phyloP scores from a whole-genome alignment of 2,329 filamentous ascomycete genomes.

The Xylaria sp. region DNA sequence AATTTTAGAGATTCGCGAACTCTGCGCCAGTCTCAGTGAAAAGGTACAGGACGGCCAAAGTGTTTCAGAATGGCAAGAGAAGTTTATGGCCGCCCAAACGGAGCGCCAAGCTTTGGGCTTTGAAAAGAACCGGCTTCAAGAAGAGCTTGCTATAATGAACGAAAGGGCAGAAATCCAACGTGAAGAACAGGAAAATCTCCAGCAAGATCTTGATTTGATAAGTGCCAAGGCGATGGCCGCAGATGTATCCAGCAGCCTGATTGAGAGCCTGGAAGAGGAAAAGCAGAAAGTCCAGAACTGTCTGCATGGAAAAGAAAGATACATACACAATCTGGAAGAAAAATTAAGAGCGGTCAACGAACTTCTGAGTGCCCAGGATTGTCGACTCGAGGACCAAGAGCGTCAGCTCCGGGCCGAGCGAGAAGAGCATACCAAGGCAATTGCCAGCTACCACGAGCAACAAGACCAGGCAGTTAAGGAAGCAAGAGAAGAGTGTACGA shows the following conservation, averaged over 20 bases:
- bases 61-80: conserved; percentile 41
- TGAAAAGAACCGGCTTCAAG: too few relatives aligned
- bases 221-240: conserved; percentile 23
- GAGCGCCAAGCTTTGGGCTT: conserved; percentile 36
- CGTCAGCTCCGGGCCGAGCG: conserved; percentile 35
- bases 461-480: conserved; percentile 45
- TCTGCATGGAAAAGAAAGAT: conserved; percentile 37
- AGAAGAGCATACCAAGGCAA: conserved; percentile 30
- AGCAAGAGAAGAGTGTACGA: conserved; percentile 50
- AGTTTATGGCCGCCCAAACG: conserved; percentile 20
- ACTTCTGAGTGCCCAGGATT: conserved; percentile 33
- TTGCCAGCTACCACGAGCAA: conserved; percentile 33
- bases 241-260: conserved; percentile 22
- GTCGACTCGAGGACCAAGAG: conserved; percentile 34
- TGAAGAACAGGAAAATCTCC: conserved; percentile 32
- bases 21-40: conserved; percentile 21
- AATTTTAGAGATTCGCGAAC: conserved; percentile 24
- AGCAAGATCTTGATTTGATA: conserved; percentile 31
- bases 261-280: conserved; percentile 30
- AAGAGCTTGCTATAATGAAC: conserved; percentile 33
- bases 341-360: conserved; percentile 31
- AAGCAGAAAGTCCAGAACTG: conserved; percentile 29
- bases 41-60: conserved; percentile 24
- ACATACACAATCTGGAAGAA: conserved; percentile 30
- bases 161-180: conserved; percentile 25